These are phyloP conservation scores for Pilobolus umbonatus DNA, from an alignment of 192 early-diverging fungal genomes.

Conservation along the genomic window DNA sequence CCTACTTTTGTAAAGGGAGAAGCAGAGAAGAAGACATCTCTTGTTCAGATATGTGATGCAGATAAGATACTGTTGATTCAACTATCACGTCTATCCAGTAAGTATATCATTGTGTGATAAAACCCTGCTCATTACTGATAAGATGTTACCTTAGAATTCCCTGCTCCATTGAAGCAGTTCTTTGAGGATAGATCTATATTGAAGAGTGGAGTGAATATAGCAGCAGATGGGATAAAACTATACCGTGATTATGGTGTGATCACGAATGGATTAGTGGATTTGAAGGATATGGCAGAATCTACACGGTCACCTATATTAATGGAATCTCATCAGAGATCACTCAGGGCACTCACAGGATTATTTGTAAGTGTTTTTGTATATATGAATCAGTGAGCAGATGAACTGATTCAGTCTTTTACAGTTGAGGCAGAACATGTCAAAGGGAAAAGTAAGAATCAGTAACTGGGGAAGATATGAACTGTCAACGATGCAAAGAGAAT, in stretches of 20 bases:
- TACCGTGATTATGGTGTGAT: constrained; percentile 21
- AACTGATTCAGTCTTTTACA: not conserved
- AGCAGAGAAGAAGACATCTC: constrained; percentile 23
- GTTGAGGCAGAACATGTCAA: constrained; percentile 19
- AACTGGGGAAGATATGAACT: constrained; percentile 15
- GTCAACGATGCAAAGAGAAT: constrained; percentile 11
- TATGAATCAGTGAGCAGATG: too few relatives aligned
- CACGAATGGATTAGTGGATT: constrained; percentile 27
- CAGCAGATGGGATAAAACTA: constrained; percentile 23
- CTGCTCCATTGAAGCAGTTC: constrained; percentile 9
- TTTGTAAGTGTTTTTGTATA: constrained; percentile 18
- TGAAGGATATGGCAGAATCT: constrained; percentile 4
- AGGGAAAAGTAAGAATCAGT: constrained; percentile 21
- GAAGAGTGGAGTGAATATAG: constrained; percentile 29
- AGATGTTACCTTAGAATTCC: constrained; percentile 12
- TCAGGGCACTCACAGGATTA: constrained; percentile 17
- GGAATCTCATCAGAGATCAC: not conserved
- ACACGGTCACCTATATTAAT: not conserved
- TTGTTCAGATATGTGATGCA: constrained; percentile 24
- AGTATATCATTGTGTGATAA: not conserved
- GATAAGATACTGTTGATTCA: constrained; percentile 23
- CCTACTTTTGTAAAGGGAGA: constrained; percentile 23
- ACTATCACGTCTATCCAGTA: constrained; percentile 19
- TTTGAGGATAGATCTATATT: constrained; percentile 9
- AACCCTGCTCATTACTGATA: not conserved